phyloP scores from a whole-genome alignment of 345 rosid species.

The Aquilaria sinensis region DNA sequence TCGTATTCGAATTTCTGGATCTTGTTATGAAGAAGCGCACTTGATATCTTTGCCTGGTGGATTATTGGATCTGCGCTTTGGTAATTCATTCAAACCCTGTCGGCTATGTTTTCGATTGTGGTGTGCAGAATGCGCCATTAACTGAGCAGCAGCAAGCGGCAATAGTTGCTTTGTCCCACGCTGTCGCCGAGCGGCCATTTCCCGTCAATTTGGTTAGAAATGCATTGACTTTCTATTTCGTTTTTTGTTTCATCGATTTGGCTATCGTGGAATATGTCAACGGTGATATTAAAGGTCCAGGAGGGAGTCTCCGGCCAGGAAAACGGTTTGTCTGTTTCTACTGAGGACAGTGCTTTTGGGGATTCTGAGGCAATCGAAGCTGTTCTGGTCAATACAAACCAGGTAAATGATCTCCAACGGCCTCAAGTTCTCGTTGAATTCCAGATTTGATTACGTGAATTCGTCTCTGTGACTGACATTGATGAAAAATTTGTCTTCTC shows the following conservation, averaged over 20 bases:
- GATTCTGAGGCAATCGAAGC: slow-evolving; percentile 65
- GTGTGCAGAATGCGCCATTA: slow-evolving; percentile 65
- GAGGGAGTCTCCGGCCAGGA: slow-evolving; percentile 54
- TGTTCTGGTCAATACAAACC: slow-evolving; percentile 82
- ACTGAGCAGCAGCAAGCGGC: slow-evolving; percentile 84
- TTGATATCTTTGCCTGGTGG: not conserved
- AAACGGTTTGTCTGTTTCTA: slow-evolving; percentile 47
- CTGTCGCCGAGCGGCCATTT: slow-evolving; percentile 77
- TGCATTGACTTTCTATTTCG: not conserved
- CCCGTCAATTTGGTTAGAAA: slow-evolving; percentile 59
- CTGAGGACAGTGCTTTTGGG: slow-evolving; percentile 37
- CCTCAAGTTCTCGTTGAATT: not conserved
- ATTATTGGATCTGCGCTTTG: slow-evolving; percentile 1
- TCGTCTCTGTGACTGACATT: not conserved
- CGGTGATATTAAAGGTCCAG: slow-evolving; percentile 39
- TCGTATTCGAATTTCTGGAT: slow-evolving; percentile 5
- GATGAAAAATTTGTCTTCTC: slow-evolving; percentile 1
- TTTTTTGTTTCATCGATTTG: slow-evolving; percentile 4
- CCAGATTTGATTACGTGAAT: not conserved
- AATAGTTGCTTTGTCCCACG: slow-evolving; percentile 50
- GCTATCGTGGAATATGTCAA: not conserved
- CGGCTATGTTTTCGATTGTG: not conserved
- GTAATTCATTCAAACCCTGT: not conserved
- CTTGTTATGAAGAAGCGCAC: not conserved
- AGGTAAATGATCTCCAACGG: slow-evolving; percentile 25